Evolutionary conservation across 1,139 yeast species (phyloP).

Genomic region (Pneumocystis sp.): DNA sequence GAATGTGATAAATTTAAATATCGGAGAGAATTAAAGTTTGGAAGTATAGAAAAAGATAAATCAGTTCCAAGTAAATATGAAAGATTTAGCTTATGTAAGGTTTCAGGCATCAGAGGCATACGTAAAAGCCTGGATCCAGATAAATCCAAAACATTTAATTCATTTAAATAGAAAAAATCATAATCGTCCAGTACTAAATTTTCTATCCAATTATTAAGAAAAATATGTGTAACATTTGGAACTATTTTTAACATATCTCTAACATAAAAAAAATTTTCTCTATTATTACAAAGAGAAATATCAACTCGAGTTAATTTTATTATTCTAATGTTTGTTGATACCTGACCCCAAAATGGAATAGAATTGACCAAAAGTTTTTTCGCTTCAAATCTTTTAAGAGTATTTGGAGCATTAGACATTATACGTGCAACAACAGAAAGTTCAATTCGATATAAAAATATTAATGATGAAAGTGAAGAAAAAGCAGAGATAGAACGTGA

Average conservation of each 20-base stretch:
- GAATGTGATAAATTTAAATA: background rate
- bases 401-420: background rate
- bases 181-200: background rate
- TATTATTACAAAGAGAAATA: background rate
- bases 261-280: background rate
- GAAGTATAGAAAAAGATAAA: background rate
- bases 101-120: background rate
- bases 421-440: background rate
- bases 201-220: background rate
- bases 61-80: background rate
- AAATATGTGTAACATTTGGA: background rate
- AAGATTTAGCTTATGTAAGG: background rate
- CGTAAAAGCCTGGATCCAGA: background rate
- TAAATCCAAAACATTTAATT: background rate
- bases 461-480: background rate
- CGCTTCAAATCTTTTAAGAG: background rate
- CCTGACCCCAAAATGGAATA: background rate
- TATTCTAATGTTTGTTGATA: background rate
- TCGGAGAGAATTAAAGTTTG: background rate
- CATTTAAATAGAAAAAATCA: background rate
- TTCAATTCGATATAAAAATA: background rate
- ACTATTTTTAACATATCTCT: background rate
- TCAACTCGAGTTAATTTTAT: background rate
- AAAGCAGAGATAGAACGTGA: background rate
- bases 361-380: background rate